Conservation (phyloP, 2,329 filamentous ascomycete genomes). For the Penicillium sclerotiorum region DNA sequence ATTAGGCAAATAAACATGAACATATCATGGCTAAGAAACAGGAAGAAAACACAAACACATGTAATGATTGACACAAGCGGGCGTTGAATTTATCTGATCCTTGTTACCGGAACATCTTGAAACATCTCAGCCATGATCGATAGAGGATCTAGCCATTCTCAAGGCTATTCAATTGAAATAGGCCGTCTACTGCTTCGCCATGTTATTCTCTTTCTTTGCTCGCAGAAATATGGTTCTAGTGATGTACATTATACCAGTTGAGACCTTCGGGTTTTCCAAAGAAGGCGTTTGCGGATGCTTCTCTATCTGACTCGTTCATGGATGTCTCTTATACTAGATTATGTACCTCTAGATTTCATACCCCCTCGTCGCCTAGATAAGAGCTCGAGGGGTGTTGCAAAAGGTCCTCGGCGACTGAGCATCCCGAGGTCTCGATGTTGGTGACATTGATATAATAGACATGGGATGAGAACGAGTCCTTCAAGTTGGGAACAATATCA, state of each 20-base stretch:
- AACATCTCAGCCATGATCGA: not conserved
- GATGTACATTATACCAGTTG: conserved; percentile 6
- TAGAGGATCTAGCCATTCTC: not conserved
- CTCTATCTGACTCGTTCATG: not conserved
- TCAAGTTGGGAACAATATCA: too few relatives aligned
- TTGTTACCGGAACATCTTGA: conserved; percentile 3
- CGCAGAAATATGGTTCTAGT: not conserved
- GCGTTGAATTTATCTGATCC: conserved; percentile 25
- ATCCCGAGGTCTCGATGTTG: too few relatives aligned
- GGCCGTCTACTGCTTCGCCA: not conserved
- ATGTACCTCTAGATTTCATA: not conserved
- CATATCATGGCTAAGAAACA: not conserved
- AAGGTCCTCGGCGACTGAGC: too few relatives aligned
- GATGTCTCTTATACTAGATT: not conserved
- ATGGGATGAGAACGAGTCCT: too few relatives aligned
- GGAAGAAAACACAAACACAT: conserved; percentile 12
- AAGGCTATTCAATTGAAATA: not conserved
- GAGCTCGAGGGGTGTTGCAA: too few relatives aligned
- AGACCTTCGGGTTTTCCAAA: too few relatives aligned
- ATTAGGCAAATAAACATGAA: conserved; percentile 62
- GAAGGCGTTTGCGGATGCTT: not conserved
- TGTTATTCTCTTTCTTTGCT: not conserved
- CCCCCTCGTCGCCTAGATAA: too few relatives aligned
- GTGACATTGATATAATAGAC: too few relatives aligned
- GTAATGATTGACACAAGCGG: conserved; percentile 28